phyloP scores from a whole-genome alignment of 768 basidiomycete genomes.

The Hypholoma sublateritium region DNA sequence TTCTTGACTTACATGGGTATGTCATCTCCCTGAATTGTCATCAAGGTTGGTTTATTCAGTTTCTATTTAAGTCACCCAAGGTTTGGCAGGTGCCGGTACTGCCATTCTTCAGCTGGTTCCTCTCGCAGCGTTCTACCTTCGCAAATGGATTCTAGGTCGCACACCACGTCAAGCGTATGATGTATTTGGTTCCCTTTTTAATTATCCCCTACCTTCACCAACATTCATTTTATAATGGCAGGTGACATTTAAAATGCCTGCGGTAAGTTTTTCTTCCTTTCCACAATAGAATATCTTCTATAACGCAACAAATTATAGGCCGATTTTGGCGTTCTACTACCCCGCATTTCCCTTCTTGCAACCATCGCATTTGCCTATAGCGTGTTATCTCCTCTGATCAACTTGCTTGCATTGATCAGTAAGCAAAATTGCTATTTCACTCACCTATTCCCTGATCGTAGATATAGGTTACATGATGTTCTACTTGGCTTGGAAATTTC shows the following conservation, averaged over 20 bases:
- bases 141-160: conserved; percentile 65
- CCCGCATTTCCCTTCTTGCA: conserved; percentile 50
- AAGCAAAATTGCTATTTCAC: conserved; percentile 9
- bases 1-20: conserved; percentile 61
- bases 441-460: not conserved
- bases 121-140: conserved; percentile 56
- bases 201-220: conserved; percentile 9
- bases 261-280: conserved; percentile 27
- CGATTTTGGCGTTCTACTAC: conserved; percentile 50
- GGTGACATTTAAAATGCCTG: conserved; percentile 57
- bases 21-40: conserved; percentile 1
- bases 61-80: conserved; percentile 41
- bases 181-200: conserved; percentile 3
- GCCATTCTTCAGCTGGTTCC: conserved; percentile 55
- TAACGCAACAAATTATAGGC: conserved; percentile 28
- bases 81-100: conserved; percentile 49
- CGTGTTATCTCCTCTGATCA: conserved; percentile 65
- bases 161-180: conserved; percentile 63
- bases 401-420: conserved; percentile 61
- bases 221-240: conserved; percentile 11
- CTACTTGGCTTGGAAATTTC: conserved; percentile 60
- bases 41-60: not conserved
- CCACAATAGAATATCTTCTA: too few relatives aligned
- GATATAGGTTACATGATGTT: conserved; percentile 49
- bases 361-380: conserved; percentile 58